Conservation (phyloP, 176 grass and related monocot genomes). For the Rhynchospora breviuscula region DNA sequence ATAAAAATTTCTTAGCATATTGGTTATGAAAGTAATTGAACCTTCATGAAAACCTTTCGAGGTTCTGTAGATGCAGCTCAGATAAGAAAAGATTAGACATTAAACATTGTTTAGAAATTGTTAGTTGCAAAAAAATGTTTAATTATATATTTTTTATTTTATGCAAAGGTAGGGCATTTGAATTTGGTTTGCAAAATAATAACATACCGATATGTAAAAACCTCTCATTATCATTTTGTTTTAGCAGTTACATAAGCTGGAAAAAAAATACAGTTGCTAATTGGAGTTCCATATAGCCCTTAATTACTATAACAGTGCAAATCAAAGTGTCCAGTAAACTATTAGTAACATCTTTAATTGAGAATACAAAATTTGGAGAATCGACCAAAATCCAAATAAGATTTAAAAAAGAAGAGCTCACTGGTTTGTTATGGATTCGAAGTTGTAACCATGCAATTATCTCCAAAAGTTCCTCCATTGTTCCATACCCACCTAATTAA, state of each 20-base stretch:
- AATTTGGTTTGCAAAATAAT: neutral
- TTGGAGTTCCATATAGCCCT: neutral
- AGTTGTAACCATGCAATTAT: conserved; percentile 92
- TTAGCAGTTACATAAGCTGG: neutral
- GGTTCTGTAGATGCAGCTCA: neutral
- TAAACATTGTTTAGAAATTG: neutral
- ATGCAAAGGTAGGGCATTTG: neutral
- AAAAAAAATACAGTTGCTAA: neutral
- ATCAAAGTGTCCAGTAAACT: too few species aligned
- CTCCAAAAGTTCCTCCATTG: conserved; percentile 92
- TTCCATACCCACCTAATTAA: conserved; percentile 79
- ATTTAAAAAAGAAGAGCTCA: conserved; percentile 43
- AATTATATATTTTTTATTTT: neutral
- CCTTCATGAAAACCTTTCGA: neutral
- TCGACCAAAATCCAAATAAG: neutral
- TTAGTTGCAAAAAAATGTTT: neutral
- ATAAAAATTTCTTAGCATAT: neutral
- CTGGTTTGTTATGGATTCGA: conserved; percentile 93
- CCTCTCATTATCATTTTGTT: neutral
- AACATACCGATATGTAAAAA: neutral
- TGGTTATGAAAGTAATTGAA: neutral
- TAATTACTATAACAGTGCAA: neutral
- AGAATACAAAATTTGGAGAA: conserved; percentile 4
- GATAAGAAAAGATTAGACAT: neutral
- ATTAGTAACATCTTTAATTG: neutral